Evolutionary conservation across 495 filamentous ascomycete genomes (phyloP), one percentile per base, ranked within the genome.

Genomic region (Daldinia bambusicola): DNA sequence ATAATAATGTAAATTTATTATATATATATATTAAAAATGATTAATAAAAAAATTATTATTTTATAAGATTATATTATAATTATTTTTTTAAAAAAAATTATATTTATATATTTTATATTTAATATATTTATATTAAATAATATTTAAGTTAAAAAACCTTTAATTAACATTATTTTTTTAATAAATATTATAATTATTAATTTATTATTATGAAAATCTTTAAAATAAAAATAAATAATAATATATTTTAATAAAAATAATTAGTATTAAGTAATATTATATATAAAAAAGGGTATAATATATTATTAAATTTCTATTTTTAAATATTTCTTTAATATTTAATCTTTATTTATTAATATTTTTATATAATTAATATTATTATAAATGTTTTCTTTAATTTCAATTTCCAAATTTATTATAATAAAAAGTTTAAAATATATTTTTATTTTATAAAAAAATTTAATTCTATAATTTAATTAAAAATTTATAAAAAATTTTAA

Each of bases 71-170:
- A 59, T 38, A 59, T 59, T 14, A 59, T 45, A 30, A 59, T 16
- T 43, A 30, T 43, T n/a, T 45, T 43, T 59, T 43, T 40, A 6
- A 14, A 18, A 34, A 48, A 48, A 22, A 48, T 45, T 6, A 48
- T 60, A 48, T 48, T 36, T 9, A 60, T 60, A 18, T 60, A 16
- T 50, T 60, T 60, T n/a, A 43, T n/a, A n/a, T 41, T 58, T 26
- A 58, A 30, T n/a, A 58, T 58, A 43, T 58, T 31, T 3, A 14
- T 43, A 14, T 30, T 26, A 41, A 31, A 30, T 6, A 58, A 30
- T 43, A 58, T 58, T 20, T 58, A 30, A 14, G n/a, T 58, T 43
- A 43, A 14, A 20, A 58, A 58, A 18, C 31, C n/a, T 10, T 55
- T 55, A 34, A 55, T 55, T 36, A 55, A 55, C 6, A 18, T 40